Evolutionary conservation across 1,284 basidiomycete genomes (phyloP), one percentile per base, ranked within the genome.

Genomic region (Apiotrichum veenhuisii): DNA sequence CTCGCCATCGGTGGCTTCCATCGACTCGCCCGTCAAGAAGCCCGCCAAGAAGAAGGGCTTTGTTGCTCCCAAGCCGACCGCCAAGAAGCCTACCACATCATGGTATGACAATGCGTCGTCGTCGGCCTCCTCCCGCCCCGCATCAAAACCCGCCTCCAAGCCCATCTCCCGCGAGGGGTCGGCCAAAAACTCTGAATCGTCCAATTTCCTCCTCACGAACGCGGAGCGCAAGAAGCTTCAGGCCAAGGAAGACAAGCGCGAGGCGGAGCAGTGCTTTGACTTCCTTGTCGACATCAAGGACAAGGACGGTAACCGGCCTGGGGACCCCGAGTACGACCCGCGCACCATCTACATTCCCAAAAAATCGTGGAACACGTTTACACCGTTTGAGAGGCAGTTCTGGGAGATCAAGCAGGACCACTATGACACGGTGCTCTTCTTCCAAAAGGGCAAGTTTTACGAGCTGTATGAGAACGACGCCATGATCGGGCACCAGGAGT

Each of bases 361-460:
- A 30, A 83, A 79, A 48, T 86, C 87, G 0, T 96, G 93, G 92
- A 80, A 81, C 18, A 79, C 81, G 1, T 96, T 99, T 69, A 94
- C 93, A 0, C 93, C 94, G 0, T 99, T 99, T 70, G 95, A 99
- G 79, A 64, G 62, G 46, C 66, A 92, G 85, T 96, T 96, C 74
- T 96, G 93, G 93, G 88, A 91, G 81, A 97, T 97, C 79, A 97
- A 97, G 74, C 90, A 93, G 76, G 88, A 92, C 67, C 91, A 95
- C 70, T 93, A 85, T 70, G 92, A 95, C 76, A 94, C 91, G 8
- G 87, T 98, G 20, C 78, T 98, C 42, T 98, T 98, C 81, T 98
- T 98, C 79, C 95, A 98, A 76, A 97, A 91, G 64, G 64, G 68
- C 54, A 70, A 68, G 56, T 69, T 79, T 57, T 67, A 77, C 52